Evolutionary conservation across 2,329 filamentous ascomycete genomes (phyloP), one percentile per base, ranked within the genome.

Genomic region (Colletotrichum sp.): DNA sequence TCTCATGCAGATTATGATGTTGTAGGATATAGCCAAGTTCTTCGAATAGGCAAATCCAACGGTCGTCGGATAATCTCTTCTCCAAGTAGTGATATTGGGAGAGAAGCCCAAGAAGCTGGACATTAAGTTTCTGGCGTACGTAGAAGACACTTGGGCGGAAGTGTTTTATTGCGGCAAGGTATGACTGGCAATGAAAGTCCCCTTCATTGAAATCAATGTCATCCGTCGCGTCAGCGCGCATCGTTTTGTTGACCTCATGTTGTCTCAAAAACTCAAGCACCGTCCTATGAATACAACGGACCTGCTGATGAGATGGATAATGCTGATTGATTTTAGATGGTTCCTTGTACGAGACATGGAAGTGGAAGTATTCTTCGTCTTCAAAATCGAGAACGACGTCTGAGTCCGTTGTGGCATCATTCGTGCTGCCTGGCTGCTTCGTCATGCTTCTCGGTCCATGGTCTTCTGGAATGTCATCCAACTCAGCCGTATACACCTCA

Each of bases 361-460:
- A 6, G 13, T 36, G 62, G 2, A 8, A 24, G 7, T 36, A 64
- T 30, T 63, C 24, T 63, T 63, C 30, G 3, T 63, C 59, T 7
- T n/a, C 28, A 1, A 32, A 49, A 49, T 49, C 18, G 1, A 49
- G 9, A 49, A 7, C 0, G 9, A n/a, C 6, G 18, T 49, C 39
- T 49, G 39, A 5, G 0, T n/a, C 18, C 18, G 10, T 4, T n/a
- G 39, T 10, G 2, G 0, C 39, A 1, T 49, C 39, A 7, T n/a
- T 49, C 18, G 39, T 49, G 39, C 39, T n/a, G 18, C 39, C 39
- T 49, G 39, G 12, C 16, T 49, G 5, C 9, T 49, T 12, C 44
- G 10, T 49, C 7, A 0, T 49, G 44, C 44, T 6, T 49, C 44
- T 49, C 18, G 44, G 44, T 7, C 44, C 44, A 21, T n/a, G 15